Evolutionary conservation across 352 stramenopile genomes (phyloP).

Genomic region (Pythium aquatile): DNA sequence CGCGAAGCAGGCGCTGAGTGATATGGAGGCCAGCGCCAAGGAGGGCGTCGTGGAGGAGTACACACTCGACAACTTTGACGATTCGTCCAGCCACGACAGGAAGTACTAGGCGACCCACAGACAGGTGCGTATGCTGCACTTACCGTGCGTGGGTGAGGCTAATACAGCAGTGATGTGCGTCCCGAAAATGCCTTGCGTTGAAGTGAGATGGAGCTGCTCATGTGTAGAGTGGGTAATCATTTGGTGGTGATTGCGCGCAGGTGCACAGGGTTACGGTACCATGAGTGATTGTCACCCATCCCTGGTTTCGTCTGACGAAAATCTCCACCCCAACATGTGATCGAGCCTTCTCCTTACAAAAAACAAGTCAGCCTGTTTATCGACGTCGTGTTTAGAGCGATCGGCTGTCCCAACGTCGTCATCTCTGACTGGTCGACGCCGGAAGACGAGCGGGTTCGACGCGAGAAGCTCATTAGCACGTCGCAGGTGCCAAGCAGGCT

Average conservation of each 20-base stretch:
- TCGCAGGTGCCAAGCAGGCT: background rate
- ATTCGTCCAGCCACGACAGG: slow-evolving; percentile 17
- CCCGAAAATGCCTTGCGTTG: background rate
- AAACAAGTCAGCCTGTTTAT: slow-evolving; percentile 7
- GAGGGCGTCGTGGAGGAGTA: slow-evolving; percentile 40
- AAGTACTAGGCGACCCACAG: slow-evolving; percentile 2
- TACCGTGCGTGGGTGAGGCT: no score
- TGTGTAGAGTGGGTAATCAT: background rate
- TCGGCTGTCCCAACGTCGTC: slow-evolving; percentile 3
- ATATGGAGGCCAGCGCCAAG: slow-evolving; percentile 9
- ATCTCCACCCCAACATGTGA: background rate
- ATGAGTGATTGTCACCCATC: slow-evolving; percentile 23
- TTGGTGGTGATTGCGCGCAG: background rate
- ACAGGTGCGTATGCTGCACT: background rate
- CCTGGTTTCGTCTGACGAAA: background rate
- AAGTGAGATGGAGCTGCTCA: slow-evolving; percentile 2
- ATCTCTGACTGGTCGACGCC: slow-evolving; percentile 12
- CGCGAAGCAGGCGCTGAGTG: slow-evolving; percentile 20
- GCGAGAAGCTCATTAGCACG: slow-evolving; percentile 6
- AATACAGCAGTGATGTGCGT: background rate
- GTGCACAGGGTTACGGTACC: background rate
- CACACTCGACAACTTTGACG: slow-evolving; percentile 62
- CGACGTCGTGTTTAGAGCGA: background rate
- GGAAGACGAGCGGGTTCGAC: background rate
- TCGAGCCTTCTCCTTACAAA: slow-evolving; percentile 11